phyloP scores from a whole-genome alignment of 1,284 basidiomycete species.

The Malassezia psittaci region DNA sequence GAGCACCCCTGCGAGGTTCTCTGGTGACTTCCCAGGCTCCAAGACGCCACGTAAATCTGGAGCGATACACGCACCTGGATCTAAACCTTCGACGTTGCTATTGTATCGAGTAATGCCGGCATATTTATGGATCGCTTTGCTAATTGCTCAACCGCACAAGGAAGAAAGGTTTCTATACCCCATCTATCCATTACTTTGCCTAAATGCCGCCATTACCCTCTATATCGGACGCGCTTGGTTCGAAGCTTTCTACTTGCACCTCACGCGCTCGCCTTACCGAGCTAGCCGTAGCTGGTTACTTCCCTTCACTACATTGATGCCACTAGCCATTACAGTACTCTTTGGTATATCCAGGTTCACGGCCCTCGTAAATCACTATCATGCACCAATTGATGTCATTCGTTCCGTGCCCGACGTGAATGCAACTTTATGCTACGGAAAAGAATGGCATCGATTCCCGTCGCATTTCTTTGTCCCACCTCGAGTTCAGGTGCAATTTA shows the following conservation, averaged over 20 bases:
- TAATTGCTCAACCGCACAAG: slow-evolving; percentile 79
- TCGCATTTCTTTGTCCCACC: slow-evolving; percentile 78
- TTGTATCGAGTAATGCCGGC: slow-evolving; percentile 67
- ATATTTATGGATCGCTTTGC: slow-evolving; percentile 75
- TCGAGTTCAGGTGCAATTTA: slow-evolving; percentile 68
- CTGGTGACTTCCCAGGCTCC: slow-evolving; percentile 53
- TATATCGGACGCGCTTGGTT: slow-evolving; percentile 53
- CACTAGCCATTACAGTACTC: slow-evolving; percentile 58
- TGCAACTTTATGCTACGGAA: slow-evolving; percentile 63
- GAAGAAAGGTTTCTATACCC: slow-evolving; percentile 98
- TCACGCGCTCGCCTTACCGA: slow-evolving; percentile 33
- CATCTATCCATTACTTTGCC: slow-evolving; percentile 77
- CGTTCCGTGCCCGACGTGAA: slow-evolving; percentile 50
- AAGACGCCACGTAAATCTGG: slow-evolving; percentile 19
- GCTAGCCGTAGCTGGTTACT: slow-evolving; percentile 54
- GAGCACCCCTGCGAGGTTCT: slow-evolving; percentile 68
- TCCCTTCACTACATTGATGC: slow-evolving; percentile 61
- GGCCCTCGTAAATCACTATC: slow-evolving; percentile 78
- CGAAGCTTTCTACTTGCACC: slow-evolving; percentile 23
- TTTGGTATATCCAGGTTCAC: slow-evolving; percentile 69
- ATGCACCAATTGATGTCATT: slow-evolving; percentile 69
- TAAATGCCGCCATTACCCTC: slow-evolving; percentile 74
- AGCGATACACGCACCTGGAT: slow-evolving; percentile 10
- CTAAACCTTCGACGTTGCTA: slow-evolving; percentile 52
- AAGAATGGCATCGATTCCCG: slow-evolving; percentile 95